Percentiles rank a stretch among this genome's conserved stretches.
These are phyloP conservation scores for Neurospora cerealis DNA, from an alignment of 495 filamentous ascomycete species.

Conservation along the genomic window DNA sequence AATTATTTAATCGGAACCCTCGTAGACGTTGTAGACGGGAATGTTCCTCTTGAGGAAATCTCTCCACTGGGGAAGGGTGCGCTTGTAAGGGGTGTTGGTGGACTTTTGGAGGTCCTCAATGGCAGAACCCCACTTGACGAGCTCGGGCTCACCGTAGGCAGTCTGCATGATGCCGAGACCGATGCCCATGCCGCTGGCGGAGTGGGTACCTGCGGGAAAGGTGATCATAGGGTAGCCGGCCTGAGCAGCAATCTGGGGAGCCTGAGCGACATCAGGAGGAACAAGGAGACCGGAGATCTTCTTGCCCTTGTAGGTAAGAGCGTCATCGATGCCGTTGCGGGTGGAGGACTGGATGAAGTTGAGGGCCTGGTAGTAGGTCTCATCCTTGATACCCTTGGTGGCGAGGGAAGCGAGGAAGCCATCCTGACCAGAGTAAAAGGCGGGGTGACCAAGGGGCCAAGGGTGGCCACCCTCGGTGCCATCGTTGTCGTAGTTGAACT, in stretches of 20 bases:
- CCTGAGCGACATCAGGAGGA: conserved; percentile 56
- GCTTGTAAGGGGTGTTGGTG: conserved; percentile 5
- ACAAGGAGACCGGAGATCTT: conserved; percentile 52
- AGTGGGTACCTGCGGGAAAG: conserved; percentile 47
- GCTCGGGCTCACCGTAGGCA: conserved; percentile 50
- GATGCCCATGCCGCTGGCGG: conserved; percentile 55
- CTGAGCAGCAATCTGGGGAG: conserved; percentile 42
- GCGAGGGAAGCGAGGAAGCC: conserved; percentile 51
- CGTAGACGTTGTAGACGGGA: conserved; percentile 12
- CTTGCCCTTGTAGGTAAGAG: conserved; percentile 39
- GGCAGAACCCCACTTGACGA: conserved; percentile 57
- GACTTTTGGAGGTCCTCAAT: conserved; percentile 48
- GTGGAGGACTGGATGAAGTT: conserved; percentile 47
- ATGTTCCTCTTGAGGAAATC: conserved; percentile 12
- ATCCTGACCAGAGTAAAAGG: conserved; percentile 63
- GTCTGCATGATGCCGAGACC: conserved; percentile 57
- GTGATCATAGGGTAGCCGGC: conserved; percentile 65
- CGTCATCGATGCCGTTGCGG: conserved; percentile 58
- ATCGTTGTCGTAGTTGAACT: conserved; percentile 56
- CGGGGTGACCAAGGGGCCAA: conserved; percentile 41
- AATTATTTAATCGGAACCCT: conserved; percentile 7
- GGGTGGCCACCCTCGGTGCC: conserved; percentile 62
- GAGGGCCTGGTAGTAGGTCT: conserved; percentile 56
- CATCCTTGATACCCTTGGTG: conserved; percentile 50
- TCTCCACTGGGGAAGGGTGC: conserved; percentile 13